These are phyloP conservation scores for Xylaria curta DNA, from an alignment of 495 filamentous ascomycete species.

Conservation along the genomic window DNA sequence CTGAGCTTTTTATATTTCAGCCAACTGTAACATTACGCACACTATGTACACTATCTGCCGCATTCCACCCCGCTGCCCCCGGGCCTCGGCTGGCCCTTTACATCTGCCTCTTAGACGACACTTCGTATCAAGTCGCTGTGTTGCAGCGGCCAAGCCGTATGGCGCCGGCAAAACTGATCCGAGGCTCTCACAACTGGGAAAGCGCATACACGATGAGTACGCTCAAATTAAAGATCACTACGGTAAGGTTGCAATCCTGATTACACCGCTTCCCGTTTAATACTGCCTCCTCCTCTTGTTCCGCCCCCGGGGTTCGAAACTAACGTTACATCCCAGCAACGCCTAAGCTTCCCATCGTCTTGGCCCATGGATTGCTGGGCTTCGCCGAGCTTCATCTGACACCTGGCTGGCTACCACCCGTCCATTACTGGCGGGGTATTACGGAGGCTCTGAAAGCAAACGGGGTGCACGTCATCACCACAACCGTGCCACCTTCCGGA, in stretches of 20 bases:
- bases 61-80: neutral
- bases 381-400: slow-evolving; percentile 84
- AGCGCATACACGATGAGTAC: slow-evolving; percentile 78
- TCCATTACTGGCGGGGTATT: slow-evolving; percentile 94
- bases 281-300: neutral
- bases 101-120: slow-evolving; percentile 15
- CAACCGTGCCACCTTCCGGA: slow-evolving; percentile 77
- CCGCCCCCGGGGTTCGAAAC: slow-evolving; percentile 1
- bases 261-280: neutral
- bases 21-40: neutral
- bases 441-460: slow-evolving; percentile 74
- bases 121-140: slow-evolving; percentile 4
- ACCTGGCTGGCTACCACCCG: slow-evolving; percentile 71
- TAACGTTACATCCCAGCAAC: slow-evolving; percentile 29
- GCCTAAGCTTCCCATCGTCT: slow-evolving; percentile 75
- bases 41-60: slow-evolving; percentile 16
- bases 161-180: slow-evolving; percentile 55
- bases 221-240: slow-evolving; percentile 73
- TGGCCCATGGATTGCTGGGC: slow-evolving; percentile 90
- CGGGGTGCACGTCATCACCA: slow-evolving; percentile 79
- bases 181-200: slow-evolving; percentile 66
- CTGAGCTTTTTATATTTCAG: neutral
- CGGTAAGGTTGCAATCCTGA: slow-evolving; percentile 49
- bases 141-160: slow-evolving; percentile 29
- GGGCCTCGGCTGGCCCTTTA: neutral